Conservation (phyloP, 1,284 basidiomycete species). For the Coniferiporia sulphurascens region DNA sequence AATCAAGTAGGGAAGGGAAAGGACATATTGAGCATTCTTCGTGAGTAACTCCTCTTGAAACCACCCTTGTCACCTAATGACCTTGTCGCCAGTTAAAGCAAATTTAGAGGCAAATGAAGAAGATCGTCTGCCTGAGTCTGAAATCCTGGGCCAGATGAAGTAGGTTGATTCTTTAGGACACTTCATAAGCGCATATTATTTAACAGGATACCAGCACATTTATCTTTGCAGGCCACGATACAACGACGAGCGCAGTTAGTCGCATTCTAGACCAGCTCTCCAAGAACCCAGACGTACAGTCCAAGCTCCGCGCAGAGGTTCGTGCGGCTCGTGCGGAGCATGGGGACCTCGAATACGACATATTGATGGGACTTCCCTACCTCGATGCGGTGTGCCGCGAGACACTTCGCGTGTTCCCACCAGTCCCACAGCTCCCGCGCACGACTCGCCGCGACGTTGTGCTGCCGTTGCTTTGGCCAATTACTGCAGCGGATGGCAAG, state of each 20-base stretch:
- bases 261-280: slow-evolving; percentile 28
- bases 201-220: slow-evolving; percentile 23
- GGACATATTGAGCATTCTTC: slow-evolving; percentile 30
- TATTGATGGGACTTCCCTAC: slow-evolving; percentile 31
- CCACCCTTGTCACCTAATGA: neutral
- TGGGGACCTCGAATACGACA: slow-evolving; percentile 31
- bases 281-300: slow-evolving; percentile 25
- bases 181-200: neutral
- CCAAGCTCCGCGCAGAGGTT: slow-evolving; percentile 27
- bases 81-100: slow-evolving; percentile 8
- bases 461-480: slow-evolving; percentile 10
- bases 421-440: slow-evolving; percentile 16
- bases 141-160: slow-evolving; percentile 28
- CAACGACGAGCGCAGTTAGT: slow-evolving; percentile 26
- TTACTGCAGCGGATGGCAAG: slow-evolving; percentile 9
- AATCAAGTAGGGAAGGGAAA: slow-evolving; percentile 24
- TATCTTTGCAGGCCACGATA: slow-evolving; percentile 30
- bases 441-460: slow-evolving; percentile 12
- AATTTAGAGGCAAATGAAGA: slow-evolving; percentile 22
- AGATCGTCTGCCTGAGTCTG: slow-evolving; percentile 26
- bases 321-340: slow-evolving; percentile 20
- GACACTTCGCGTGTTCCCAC: slow-evolving; percentile 33
- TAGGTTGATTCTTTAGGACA: slow-evolving; percentile 34
- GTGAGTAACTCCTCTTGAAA: slow-evolving; percentile 20
- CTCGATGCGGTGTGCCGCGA: slow-evolving; percentile 37